phyloP scores from a whole-genome alignment of 2,329 filamentous ascomycete species.

The Colletotrichum spinosum region DNA sequence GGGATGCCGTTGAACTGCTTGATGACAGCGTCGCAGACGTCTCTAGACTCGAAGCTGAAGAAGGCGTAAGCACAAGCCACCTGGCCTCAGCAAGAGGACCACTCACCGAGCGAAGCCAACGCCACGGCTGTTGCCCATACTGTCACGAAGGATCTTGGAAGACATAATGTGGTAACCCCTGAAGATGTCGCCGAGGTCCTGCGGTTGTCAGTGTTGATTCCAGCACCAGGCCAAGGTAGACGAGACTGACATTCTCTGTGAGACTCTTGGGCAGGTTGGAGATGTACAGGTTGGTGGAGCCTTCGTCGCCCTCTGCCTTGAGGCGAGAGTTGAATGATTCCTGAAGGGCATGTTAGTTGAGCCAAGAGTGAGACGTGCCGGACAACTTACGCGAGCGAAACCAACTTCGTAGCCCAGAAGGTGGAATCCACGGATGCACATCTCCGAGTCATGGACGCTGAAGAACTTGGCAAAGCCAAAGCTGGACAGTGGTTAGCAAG shows the following conservation, averaged over 20 bases:
- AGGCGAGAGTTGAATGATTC: slow-evolving; percentile 99
- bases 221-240: neutral
- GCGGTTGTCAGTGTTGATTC: slow-evolving; percentile 21
- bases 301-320: slow-evolving; percentile 91
- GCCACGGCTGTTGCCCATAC: slow-evolving; percentile 91
- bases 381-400: slow-evolving; percentile 82
- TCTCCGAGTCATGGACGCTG: slow-evolving; percentile 88
- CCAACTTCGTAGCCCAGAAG: slow-evolving; percentile 96
- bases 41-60: slow-evolving; percentile 85
- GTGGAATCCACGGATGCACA: slow-evolving; percentile 96
- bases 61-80: slow-evolving; percentile 39
- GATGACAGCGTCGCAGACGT: slow-evolving; percentile 92
- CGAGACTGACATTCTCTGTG: slow-evolving; percentile 83
- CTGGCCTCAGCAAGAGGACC: slow-evolving; percentile 12
- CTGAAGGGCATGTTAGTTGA: slow-evolving; percentile 57
- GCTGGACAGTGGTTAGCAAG: slow-evolving; percentile 61
- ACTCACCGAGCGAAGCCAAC: slow-evolving; percentile 95
- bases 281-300: slow-evolving; percentile 96
- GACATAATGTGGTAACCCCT: slow-evolving; percentile 86
- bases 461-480: slow-evolving; percentile 98
- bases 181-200: slow-evolving; percentile 85
- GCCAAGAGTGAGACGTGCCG: slow-evolving; percentile 11
- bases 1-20: slow-evolving; percentile 84
- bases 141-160: slow-evolving; percentile 93
- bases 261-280: slow-evolving; percentile 94